These are phyloP conservation scores for Neofusicoccum kwambonambiense DNA, from an alignment of 2,329 filamentous ascomycete genomes.

Conservation along the genomic window DNA sequence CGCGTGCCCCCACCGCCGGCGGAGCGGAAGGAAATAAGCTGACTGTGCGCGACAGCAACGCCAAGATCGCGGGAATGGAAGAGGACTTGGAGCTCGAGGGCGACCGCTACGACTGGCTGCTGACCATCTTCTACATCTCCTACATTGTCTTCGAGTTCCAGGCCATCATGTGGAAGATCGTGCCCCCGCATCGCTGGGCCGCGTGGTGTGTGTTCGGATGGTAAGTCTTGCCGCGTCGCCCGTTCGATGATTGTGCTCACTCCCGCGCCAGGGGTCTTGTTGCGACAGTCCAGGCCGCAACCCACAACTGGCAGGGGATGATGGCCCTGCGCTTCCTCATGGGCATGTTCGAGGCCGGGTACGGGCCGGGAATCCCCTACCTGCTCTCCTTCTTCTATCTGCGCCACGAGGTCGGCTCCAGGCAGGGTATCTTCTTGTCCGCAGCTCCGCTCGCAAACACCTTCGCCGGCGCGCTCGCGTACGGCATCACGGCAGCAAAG, in stretches of 20 bases:
- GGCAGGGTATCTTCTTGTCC: slow-evolving; percentile 54
- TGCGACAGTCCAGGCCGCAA: slow-evolving; percentile 32
- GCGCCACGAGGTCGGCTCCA: slow-evolving; percentile 55
- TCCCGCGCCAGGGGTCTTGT: slow-evolving; percentile 25
- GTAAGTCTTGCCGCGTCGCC: slow-evolving; percentile 17
- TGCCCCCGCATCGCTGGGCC: slow-evolving; percentile 38
- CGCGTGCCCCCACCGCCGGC: neutral
- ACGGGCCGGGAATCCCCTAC: slow-evolving; percentile 48
- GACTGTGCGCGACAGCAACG: slow-evolving; percentile 29
- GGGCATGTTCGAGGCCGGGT: slow-evolving; percentile 44
- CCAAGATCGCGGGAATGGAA: slow-evolving; percentile 41
- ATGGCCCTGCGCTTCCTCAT: slow-evolving; percentile 38
- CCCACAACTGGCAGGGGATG: slow-evolving; percentile 31
- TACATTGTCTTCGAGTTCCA: slow-evolving; percentile 39
- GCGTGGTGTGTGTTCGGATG: slow-evolving; percentile 36
- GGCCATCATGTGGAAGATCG: slow-evolving; percentile 38
- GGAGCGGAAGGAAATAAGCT: neutral
- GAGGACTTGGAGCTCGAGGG: slow-evolving; percentile 30
- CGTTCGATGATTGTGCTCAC: too few species aligned
- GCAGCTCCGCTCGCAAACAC: slow-evolving; percentile 71
- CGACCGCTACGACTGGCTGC: slow-evolving; percentile 34
- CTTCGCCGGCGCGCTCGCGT: slow-evolving; percentile 65
- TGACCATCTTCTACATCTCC: slow-evolving; percentile 40
- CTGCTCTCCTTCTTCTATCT: slow-evolving; percentile 60
- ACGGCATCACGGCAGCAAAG: slow-evolving; percentile 49